Evolutionary conservation across 2,329 filamentous ascomycete species (phyloP).

Genomic region (Tolypocladium tundrense): DNA sequence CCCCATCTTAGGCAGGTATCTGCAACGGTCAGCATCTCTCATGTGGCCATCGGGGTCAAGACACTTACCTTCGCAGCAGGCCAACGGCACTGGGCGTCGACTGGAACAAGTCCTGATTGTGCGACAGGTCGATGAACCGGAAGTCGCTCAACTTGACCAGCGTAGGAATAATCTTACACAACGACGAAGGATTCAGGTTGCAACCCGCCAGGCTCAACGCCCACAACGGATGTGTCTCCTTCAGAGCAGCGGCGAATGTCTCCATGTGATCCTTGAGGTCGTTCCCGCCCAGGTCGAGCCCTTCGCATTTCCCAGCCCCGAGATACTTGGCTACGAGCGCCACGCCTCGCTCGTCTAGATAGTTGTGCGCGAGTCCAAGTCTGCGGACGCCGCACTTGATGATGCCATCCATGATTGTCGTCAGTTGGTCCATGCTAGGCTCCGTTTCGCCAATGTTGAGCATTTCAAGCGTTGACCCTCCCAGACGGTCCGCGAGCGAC

Average conservation of each 20-base stretch:
- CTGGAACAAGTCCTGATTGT: constrained; percentile 74
- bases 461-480: constrained; percentile 67
- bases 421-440: constrained; percentile 59
- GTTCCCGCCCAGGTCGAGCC: constrained; percentile 82
- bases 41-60: background rate
- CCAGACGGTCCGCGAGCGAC: constrained; percentile 67
- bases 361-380: constrained; percentile 75
- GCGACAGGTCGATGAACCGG: constrained; percentile 84
- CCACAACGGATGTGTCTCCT: constrained; percentile 52
- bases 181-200: constrained; percentile 60
- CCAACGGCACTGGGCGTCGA: constrained; percentile 62
- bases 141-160: constrained; percentile 61
- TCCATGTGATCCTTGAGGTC: constrained; percentile 50
- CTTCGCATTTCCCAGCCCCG: constrained; percentile 67
- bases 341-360: constrained; percentile 63
- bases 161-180: constrained; percentile 66
- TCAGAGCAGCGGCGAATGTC: constrained; percentile 40
- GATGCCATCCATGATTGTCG: constrained; percentile 71
- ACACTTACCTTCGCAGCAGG: constrained; percentile 58
- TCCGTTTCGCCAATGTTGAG: constrained; percentile 74
- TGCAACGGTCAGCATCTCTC: constrained; percentile 14
- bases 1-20: constrained; percentile 69
- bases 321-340: constrained; percentile 69
- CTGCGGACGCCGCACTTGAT: constrained; percentile 66
- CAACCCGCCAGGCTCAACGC: constrained; percentile 82